Evolutionary conservation across 345 rosid species (phyloP).

Genomic region (Citrus australasica): DNA sequence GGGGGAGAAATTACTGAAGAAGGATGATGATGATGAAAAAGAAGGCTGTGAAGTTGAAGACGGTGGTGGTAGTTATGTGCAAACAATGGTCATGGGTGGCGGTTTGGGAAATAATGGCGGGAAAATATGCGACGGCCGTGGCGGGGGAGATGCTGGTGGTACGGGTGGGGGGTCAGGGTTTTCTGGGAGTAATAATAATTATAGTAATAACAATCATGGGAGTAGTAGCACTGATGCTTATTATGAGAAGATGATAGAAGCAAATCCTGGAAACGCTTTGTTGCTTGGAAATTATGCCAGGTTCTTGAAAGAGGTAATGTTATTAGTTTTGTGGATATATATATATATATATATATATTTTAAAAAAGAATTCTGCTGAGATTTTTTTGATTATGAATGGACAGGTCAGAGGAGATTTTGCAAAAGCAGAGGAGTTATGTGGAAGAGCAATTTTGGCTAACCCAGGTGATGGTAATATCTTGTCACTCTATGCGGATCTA

Average conservation of each 20-base stretch:
- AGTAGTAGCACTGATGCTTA: conserved; percentile 48
- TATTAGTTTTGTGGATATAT: background rate
- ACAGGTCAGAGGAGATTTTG: conserved; percentile 51
- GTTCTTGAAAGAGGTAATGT: conserved; percentile 61
- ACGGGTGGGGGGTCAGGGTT: conserved; percentile 19
- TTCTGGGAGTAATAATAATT: conserved; percentile 9
- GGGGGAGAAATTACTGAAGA: conserved; percentile 21
- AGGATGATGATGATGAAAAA: conserved; percentile 5
- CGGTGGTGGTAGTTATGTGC: background rate
- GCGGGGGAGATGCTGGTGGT: conserved; percentile 26
- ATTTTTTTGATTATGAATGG: background rate
- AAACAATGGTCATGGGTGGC: conserved; percentile 31
- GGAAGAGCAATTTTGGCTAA: conserved; percentile 61
- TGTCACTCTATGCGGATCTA: conserved; percentile 61
- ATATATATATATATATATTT: no score
- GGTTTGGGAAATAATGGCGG: conserved; percentile 25
- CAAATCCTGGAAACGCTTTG: conserved; percentile 50
- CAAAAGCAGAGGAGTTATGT: conserved; percentile 65
- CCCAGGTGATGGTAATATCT: conserved; percentile 50
- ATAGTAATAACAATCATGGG: conserved; percentile 16
- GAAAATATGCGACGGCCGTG: conserved; percentile 22
- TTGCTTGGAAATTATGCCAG: conserved; percentile 65
- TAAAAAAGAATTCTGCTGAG: background rate
- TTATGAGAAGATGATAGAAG: conserved; percentile 54
- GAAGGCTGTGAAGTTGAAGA: conserved; percentile 14